Evolutionary conservation across 257 asterid genomes (phyloP).

Genomic region (Solanum etuberosum): DNA sequence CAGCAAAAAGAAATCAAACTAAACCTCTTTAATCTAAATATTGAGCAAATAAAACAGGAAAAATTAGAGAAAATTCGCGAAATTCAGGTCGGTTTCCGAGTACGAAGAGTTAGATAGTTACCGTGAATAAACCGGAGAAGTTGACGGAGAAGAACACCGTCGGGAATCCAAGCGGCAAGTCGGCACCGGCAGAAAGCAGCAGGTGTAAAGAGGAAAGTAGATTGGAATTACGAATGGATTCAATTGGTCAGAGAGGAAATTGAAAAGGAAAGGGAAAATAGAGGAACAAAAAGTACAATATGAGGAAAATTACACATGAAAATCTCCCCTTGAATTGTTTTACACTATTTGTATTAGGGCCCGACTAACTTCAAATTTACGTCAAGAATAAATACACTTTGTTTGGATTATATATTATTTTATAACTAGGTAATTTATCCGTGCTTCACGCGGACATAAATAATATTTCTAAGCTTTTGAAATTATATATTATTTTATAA

Average conservation of each 20-base stretch:
- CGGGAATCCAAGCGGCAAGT: neutral
- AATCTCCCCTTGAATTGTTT: neutral
- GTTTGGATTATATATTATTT: no score
- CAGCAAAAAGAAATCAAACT: neutral
- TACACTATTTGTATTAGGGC: neutral
- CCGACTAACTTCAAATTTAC: rapidly evolving
- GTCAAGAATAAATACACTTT: no score
- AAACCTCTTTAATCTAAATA: neutral
- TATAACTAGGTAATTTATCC: no score
- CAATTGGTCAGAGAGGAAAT: neutral
- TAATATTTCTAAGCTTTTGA: no score
- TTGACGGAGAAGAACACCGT: neutral
- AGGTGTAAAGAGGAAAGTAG: neutral
- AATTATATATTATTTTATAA: no score
- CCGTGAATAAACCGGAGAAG: neutral
- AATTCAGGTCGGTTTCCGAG: neutral
- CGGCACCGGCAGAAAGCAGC: neutral
- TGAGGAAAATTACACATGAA: neutral
- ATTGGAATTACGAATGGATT: neutral
- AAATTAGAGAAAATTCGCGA: neutral
- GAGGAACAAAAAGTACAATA: neutral
- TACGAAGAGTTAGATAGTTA: neutral
- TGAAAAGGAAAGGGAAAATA: neutral
- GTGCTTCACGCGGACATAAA: no score
- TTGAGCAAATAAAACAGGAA: neutral